These are phyloP conservation scores for Fragaria vesca DNA, from an alignment of 306 rosid species.

Conservation along the genomic window DNA sequence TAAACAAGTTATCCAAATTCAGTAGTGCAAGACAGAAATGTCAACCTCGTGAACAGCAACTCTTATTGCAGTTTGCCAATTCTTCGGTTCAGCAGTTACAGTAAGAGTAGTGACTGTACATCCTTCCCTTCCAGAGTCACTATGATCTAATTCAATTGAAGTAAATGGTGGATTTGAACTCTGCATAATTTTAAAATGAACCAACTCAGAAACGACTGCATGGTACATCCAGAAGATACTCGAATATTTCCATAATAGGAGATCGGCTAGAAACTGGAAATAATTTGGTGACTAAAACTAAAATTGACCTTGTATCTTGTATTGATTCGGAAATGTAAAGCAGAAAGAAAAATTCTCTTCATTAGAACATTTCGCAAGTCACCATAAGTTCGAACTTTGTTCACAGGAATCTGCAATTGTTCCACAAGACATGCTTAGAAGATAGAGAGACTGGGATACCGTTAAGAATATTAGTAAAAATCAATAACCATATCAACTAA, in stretches of 20 bases:
- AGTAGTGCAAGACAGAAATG: conserved; percentile 14
- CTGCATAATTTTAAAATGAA: conserved; percentile 48
- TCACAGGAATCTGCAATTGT: conserved; percentile 87
- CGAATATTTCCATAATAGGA: neutral
- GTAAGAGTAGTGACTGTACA: conserved; percentile 99
- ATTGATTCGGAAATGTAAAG: conserved; percentile 95
- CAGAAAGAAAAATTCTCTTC: conserved; percentile 98
- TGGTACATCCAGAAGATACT: conserved; percentile 16
- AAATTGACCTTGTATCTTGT: conserved; percentile 92
- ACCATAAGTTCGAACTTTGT: conserved; percentile 73
- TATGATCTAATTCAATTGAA: conserved; percentile 94
- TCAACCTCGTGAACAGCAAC: conserved; percentile 98
- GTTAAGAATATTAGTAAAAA: neutral
- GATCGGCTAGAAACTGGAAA: conserved; percentile 5
- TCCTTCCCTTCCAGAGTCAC: conserved; percentile 99
- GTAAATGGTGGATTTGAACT: conserved; percentile 99
- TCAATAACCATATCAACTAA: neutral
- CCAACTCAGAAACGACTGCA: conserved; percentile 25
- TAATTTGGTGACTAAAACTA: conserved; percentile 17
- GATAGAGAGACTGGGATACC: neutral
- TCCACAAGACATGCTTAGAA: conserved; percentile 16
- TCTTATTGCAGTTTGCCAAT: conserved; percentile 87
- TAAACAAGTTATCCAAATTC: neutral
- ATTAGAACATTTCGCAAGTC: conserved; percentile 92
- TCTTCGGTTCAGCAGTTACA: conserved; percentile 91